Evolutionary conservation across 768 basidiomycete genomes (phyloP).

Genomic region (Lactifluus pinguis): DNA sequence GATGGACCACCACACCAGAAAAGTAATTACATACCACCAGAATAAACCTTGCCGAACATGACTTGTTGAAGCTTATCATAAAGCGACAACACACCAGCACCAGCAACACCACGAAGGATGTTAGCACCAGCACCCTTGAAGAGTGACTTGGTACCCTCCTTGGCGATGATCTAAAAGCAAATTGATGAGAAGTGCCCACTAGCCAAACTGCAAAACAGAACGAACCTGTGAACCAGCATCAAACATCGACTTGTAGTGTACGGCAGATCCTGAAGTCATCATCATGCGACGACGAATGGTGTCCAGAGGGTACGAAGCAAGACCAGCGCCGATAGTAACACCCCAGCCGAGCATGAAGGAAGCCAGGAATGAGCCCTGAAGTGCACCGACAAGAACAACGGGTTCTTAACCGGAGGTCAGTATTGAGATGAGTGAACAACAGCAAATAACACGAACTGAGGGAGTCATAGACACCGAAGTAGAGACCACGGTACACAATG

Average conservation of each 20-base stretch:
- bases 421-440: neutral
- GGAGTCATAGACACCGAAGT: slow-evolving; percentile 95
- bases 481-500: slow-evolving; percentile 99
- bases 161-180: slow-evolving; percentile 57
- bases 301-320: slow-evolving; percentile 93
- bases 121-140: slow-evolving; percentile 98
- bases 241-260: slow-evolving; percentile 99
- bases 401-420: slow-evolving; percentile 53
- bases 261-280: slow-evolving; percentile 96
- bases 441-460: slow-evolving; percentile 51
- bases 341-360: slow-evolving; percentile 98
- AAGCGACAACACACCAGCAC: slow-evolving; percentile 97
- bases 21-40: slow-evolving; percentile 59
- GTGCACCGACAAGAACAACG: slow-evolving; percentile 90
- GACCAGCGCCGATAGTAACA: slow-evolving; percentile 99
- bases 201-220: neutral
- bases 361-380: slow-evolving; percentile 94
- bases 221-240: slow-evolving; percentile 74
- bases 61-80: slow-evolving; percentile 98
- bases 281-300: slow-evolving; percentile 99
- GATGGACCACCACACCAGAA: neutral
- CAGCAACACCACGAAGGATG: slow-evolving; percentile 96
- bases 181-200: neutral
- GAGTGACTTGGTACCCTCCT: slow-evolving; percentile 91
- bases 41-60: slow-evolving; percentile 99